Percentiles rank a stretch among this genome's conserved stretches.
Conservation (phyloP, 441 rosid species). For the Daphne laureola region DNA sequence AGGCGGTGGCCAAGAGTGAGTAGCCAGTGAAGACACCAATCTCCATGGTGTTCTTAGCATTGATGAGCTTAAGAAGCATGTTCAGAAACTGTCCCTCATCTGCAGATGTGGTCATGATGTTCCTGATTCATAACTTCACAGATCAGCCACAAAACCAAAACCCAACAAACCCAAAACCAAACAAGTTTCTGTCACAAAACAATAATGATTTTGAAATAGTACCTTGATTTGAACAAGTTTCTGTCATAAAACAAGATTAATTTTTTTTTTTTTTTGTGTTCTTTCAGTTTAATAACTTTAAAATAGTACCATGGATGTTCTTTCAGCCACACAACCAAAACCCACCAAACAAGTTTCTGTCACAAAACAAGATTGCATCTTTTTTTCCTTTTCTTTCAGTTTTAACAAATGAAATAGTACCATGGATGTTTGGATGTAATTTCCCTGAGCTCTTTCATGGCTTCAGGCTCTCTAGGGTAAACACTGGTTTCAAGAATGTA, state of each 20-base stretch:
- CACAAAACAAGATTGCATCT: background rate
- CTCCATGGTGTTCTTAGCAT: conserved; percentile 97
- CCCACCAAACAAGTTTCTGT: background rate
- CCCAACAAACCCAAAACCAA: background rate
- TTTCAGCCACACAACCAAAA: no score
- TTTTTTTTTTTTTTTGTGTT: no score
- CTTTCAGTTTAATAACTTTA: no score
- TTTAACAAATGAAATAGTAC: no score
- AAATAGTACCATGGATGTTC: conserved; percentile 85
- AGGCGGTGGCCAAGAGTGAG: conserved; percentile 91
- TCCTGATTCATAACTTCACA: conserved; percentile 31
- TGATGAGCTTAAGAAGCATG: conserved; percentile 78
- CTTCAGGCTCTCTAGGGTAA: conserved; percentile 82
- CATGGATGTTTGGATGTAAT: conserved; percentile 90
- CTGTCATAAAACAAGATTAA: no score
- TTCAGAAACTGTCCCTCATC: conserved; percentile 84
- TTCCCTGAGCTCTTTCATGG: conserved; percentile 90
- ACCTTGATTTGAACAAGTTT: no score
- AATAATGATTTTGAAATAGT: no score
- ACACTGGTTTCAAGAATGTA: conserved; percentile 90
- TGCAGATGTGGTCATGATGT: conserved; percentile 82
- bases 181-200: background rate
- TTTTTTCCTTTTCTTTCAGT: no score
- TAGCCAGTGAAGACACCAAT: conserved; percentile 97
- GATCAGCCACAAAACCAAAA: background rate